phyloP scores from a whole-genome alignment of 768 basidiomycete genomes.

The Termitomyces sp. region DNA sequence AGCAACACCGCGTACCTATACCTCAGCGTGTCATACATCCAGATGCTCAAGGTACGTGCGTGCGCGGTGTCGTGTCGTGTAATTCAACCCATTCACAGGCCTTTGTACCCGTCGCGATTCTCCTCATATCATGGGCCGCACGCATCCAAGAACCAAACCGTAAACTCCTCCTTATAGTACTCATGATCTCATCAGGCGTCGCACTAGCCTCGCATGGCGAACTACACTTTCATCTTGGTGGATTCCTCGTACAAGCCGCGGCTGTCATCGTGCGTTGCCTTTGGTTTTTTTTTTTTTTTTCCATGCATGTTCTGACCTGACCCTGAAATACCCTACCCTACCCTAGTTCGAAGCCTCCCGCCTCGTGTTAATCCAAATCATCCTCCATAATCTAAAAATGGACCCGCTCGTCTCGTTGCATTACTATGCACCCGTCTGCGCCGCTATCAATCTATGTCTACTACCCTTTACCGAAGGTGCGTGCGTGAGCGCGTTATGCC shows the following conservation, averaged over 20 bases:
- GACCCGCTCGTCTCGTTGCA: constrained; percentile 93
- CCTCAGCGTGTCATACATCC: constrained; percentile 90
- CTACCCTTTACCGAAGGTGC: constrained; percentile 88
- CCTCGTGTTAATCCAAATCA: constrained; percentile 92
- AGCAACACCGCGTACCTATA: constrained; percentile 92
- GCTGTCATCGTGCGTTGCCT: constrained; percentile 68
- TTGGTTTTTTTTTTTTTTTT: background rate
- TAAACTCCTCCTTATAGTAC: constrained; percentile 75
- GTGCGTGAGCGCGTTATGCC: no score
- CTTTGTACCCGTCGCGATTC: constrained; percentile 84
- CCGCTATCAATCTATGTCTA: constrained; percentile 77
- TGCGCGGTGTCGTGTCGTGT: no score
- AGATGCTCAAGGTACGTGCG: constrained; percentile 71
- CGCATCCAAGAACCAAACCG: constrained; percentile 84
- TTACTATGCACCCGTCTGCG: constrained; percentile 96
- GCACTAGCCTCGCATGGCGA: constrained; percentile 89
- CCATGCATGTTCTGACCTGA: no score
- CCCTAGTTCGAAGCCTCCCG: constrained; percentile 82
- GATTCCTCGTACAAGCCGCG: constrained; percentile 83
- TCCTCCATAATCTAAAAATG: constrained; percentile 96
- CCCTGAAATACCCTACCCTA: no score
- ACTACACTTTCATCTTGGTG: constrained; percentile 75
- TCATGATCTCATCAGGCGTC: constrained; percentile 89
- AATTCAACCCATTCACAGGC: constrained; percentile 45
- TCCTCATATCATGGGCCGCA: constrained; percentile 90